Percentiles rank a stretch among this genome's conserved stretches.
Evolutionary conservation across 108 stramenopile genomes (phyloP).

Genomic region (Pseudonitzschia pungens): DNA sequence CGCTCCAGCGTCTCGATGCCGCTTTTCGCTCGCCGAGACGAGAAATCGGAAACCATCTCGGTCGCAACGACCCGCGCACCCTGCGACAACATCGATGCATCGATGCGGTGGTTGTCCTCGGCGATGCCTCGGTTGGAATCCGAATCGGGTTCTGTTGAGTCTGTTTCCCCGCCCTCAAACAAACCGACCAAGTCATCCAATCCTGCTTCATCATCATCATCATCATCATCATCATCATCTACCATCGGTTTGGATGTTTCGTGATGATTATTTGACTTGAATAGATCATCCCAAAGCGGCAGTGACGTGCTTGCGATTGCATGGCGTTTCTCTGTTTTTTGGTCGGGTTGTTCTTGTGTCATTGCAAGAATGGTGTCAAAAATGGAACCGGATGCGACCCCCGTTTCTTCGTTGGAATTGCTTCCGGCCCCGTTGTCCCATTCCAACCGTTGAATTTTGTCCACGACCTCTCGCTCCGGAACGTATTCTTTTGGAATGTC

Average conservation of each 20-base stretch:
- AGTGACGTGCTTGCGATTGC: neutral
- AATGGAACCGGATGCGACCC: neutral
- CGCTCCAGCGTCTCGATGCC: slow-evolving; percentile 16
- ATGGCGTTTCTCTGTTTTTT: neutral
- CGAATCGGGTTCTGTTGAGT: neutral
- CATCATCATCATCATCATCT: too few relatives aligned
- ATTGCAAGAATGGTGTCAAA: neutral
- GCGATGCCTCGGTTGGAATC: neutral
- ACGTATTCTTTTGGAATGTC: slow-evolving; percentile 4
- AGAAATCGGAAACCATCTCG: slow-evolving; percentile 16
- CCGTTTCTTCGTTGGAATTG: neutral
- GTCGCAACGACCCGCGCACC: slow-evolving; percentile 12
- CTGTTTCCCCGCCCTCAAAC: slow-evolving; percentile 18
- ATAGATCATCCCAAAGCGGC: slow-evolving; percentile 20
- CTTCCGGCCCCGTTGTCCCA: slow-evolving; percentile 7
- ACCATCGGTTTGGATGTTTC: neutral
- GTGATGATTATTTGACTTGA: neutral
- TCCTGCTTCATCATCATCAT: slow-evolving; percentile 13
- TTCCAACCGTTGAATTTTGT: slow-evolving; percentile 1
- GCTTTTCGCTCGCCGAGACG: slow-evolving; percentile 2
- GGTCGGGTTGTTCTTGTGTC: neutral
- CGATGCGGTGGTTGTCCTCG: neutral
- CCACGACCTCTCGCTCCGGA: neutral
- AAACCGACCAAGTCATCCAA: slow-evolving; percentile 20
- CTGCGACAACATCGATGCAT: slow-evolving; percentile 29